Base-by-base conservation (phyloP, 108 stramenopile species). In the Cyclotella atomus region DNA sequence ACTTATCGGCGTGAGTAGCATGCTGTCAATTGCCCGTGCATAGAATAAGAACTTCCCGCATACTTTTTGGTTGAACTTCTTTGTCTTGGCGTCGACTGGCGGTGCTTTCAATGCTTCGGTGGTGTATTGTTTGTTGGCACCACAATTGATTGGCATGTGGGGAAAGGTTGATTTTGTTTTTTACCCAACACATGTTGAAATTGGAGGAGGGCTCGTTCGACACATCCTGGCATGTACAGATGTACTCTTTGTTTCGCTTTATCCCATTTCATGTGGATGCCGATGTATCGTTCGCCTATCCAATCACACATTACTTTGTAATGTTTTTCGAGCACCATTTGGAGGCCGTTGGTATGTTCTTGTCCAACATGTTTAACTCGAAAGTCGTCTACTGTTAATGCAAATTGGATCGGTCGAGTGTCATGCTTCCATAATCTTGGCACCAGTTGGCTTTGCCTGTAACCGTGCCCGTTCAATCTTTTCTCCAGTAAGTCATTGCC, bases 401-500 rank as follows among this genome's bases (percentile, higher is more conserved):
- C 28, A 27, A 59, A 59, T 59, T 59, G 27, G 14, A 59, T 6
- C 9, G 64, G 41, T 65, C 41, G 5, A 43, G 46, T 65, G 41
- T 65, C 17, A 27, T 65, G 64, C 29, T 5, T 24, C 64, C 64
- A 65, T 7, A 65, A 17, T 35, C 64, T 38, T 65, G 64, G 24
- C 6, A 49, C 27, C 5, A 65, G 21, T 49, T 46, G 19, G 64
- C 24, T 28, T 65, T 46, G 64, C 7, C 5, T 23, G 17, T 65
- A 65, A 27, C 64, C 64, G 7, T 65, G 5, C 30, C 6, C 24
- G 44, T 46, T 49, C 7, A 65, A 38, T 5, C 47, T 23, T 46
- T 65, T 65, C 16, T 49, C 64, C 7, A 65, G 17, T 4, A 49
- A 17, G 7, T 65, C 20, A 7, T 65, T 38, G 5, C 38, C 64